A percentile compares a stretch with the other conserved stretches of the same genome.
phyloP scores from a whole-genome alignment of 768 basidiomycete genomes.

The Tulasnella sp. region DNA sequence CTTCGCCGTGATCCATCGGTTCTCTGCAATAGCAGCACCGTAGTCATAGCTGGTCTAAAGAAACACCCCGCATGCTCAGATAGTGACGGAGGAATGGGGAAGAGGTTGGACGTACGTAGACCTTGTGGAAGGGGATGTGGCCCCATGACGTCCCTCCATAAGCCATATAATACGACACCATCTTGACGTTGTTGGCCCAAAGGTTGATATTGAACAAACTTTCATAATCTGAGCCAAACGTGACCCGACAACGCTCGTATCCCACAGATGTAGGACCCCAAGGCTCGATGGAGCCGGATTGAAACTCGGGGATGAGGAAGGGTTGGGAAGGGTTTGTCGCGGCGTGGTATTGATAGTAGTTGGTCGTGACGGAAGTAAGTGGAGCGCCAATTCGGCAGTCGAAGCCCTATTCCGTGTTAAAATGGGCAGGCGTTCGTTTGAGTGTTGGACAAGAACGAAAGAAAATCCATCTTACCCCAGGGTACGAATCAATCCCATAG shows the following conservation, averaged over 20 bases:
- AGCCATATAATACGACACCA: slow-evolving; percentile 81
- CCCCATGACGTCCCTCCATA: slow-evolving; percentile 84
- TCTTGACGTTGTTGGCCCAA: slow-evolving; percentile 74
- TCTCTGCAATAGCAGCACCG: slow-evolving; percentile 49
- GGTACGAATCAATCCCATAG: slow-evolving; percentile 41
- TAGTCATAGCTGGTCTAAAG: slow-evolving; percentile 61
- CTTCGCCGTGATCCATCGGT: slow-evolving; percentile 46
- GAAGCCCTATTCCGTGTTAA: neutral
- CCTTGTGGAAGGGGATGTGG: slow-evolving; percentile 67
- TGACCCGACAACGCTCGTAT: slow-evolving; percentile 52
- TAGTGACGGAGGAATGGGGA: neutral
- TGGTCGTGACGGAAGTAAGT: neutral
- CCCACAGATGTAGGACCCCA: slow-evolving; percentile 41
- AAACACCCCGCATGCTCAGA: neutral
- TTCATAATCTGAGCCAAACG: slow-evolving; percentile 68
- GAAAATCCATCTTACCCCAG: neutral
- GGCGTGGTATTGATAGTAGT: slow-evolving; percentile 42
- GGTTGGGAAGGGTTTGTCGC: slow-evolving; percentile 41
- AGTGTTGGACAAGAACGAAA: neutral
- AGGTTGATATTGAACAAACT: slow-evolving; percentile 71
- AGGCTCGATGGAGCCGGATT: slow-evolving; percentile 72
- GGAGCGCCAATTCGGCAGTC: neutral
- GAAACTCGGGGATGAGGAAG: slow-evolving; percentile 67
- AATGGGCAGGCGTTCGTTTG: neutral
- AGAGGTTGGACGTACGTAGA: slow-evolving; percentile 39